A percentile compares a stretch with the other conserved stretches of the same genome.
These are phyloP conservation scores for Oryza nivara DNA, from an alignment of 176 grass and related monocot species.

Conservation along the genomic window DNA sequence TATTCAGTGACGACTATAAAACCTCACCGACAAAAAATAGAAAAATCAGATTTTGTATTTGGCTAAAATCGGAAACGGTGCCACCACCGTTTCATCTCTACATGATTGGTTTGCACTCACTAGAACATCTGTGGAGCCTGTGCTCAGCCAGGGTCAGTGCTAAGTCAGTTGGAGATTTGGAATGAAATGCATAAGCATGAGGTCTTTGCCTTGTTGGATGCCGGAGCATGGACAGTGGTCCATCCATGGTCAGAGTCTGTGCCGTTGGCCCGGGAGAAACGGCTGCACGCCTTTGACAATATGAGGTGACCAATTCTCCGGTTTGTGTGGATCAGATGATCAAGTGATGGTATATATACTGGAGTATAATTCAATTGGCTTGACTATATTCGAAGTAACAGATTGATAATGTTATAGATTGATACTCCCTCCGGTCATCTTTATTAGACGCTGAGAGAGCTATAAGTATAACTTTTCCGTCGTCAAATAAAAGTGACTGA, in stretches of 20 bases:
- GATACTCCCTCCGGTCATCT: background rate
- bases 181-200: background rate
- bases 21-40: too few species aligned
- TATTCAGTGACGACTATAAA: too few species aligned
- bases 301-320: background rate
- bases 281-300: background rate
- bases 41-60: too few species aligned
- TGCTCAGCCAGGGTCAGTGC: background rate
- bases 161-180: background rate
- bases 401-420: background rate
- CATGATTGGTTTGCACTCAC: background rate
- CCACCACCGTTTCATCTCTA: too few species aligned
- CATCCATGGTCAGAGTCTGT: background rate
- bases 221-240: background rate
- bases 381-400: background rate
- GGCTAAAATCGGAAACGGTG: too few species aligned
- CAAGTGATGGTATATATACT: background rate
- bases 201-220: background rate
- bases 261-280: background rate
- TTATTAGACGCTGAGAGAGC: too few species aligned
- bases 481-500: too few species aligned
- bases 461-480: too few species aligned
- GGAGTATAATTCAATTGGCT: background rate
- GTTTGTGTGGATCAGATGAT: background rate
- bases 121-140: background rate